Percentiles rank a stretch among this genome's conserved stretches.
These are phyloP conservation scores for Dendryphion nanum DNA, from an alignment of 2,329 filamentous ascomycete genomes.

Conservation along the genomic window DNA sequence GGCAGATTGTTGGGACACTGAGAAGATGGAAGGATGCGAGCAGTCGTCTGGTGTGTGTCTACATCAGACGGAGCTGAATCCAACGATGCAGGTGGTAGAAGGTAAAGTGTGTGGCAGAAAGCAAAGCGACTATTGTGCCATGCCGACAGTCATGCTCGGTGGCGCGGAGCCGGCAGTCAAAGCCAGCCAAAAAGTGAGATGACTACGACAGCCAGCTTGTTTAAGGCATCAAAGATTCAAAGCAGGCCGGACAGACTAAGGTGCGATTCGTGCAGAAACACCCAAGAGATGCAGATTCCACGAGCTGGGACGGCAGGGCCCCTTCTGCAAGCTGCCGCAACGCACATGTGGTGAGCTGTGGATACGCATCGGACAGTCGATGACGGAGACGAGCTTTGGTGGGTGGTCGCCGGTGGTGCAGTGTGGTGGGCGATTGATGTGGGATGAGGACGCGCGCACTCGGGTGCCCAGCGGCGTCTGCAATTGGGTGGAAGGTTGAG, in stretches of 20 bases:
- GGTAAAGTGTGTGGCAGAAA: no score
- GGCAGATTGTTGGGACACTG: no score
- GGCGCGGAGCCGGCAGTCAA: background rate
- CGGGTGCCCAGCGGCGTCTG: no score
- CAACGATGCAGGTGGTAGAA: no score
- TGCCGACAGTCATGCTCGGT: no score
- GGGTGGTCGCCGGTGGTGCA: background rate
- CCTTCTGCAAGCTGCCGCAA: slow-evolving; percentile 5
- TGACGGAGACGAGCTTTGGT: slow-evolving; percentile 1
- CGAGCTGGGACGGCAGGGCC: slow-evolving; percentile 8
- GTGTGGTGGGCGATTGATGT: background rate
- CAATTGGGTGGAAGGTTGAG: background rate
- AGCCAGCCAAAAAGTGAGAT: background rate
- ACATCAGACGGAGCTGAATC: no score
- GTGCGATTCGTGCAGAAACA: slow-evolving; percentile 5
- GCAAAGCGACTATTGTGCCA: no score
- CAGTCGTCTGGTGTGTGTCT: no score
- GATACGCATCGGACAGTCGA: slow-evolving; percentile 1
- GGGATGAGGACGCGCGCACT: no score
- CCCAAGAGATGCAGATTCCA: slow-evolving; percentile 6
- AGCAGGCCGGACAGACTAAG: no score
- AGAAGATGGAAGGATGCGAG: no score
- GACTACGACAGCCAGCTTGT: background rate
- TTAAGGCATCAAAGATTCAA: no score
- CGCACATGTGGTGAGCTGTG: slow-evolving; percentile 8